Evolutionary conservation across 345 rosid species (phyloP).

Genomic region (Litchi chinensis): DNA sequence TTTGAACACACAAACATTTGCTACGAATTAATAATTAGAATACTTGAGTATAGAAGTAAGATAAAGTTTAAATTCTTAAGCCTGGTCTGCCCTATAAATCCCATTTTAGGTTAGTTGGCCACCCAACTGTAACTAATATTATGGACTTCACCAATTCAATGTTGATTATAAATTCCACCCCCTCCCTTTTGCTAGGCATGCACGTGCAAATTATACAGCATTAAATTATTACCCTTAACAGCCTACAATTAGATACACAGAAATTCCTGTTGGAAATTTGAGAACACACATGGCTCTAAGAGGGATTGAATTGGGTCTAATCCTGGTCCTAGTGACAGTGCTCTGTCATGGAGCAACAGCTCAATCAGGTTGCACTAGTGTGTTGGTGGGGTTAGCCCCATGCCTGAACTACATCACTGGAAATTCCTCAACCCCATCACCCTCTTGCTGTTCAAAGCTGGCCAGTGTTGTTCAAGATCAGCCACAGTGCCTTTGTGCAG

Average conservation of each 20-base stretch:
- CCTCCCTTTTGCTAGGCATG: not conserved
- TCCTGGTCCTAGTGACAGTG: slow-evolving; percentile 34
- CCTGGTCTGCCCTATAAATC: slow-evolving; percentile 4
- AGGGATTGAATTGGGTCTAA: slow-evolving; percentile 23
- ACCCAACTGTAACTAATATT: slow-evolving; percentile 25
- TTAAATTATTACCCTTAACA: not conserved
- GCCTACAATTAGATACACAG: not conserved
- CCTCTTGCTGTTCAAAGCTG: slow-evolving; percentile 61
- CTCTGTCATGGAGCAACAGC: slow-evolving; percentile 29
- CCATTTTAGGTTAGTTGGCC: slow-evolving; percentile 19
- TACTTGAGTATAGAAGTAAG: not conserved
- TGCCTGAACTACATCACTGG: slow-evolving; percentile 45
- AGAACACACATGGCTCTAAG: slow-evolving; percentile 37
- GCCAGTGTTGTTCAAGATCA: slow-evolving; percentile 43
- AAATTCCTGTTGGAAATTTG: not conserved
- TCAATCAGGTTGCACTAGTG: slow-evolving; percentile 41
- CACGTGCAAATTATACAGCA: not conserved
- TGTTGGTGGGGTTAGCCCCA: slow-evolving; percentile 31
- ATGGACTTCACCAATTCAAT: not conserved
- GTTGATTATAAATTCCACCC: slow-evolving; percentile 8
- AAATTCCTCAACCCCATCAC: slow-evolving; percentile 48
- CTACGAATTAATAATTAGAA: not conserved
- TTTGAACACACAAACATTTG: too few relatives aligned
- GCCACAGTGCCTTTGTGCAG: slow-evolving; percentile 51
- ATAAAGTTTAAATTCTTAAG: not conserved